Evolutionary conservation across 495 filamentous ascomycete genomes (phyloP).

Genomic region (Xylaria grammica): DNA sequence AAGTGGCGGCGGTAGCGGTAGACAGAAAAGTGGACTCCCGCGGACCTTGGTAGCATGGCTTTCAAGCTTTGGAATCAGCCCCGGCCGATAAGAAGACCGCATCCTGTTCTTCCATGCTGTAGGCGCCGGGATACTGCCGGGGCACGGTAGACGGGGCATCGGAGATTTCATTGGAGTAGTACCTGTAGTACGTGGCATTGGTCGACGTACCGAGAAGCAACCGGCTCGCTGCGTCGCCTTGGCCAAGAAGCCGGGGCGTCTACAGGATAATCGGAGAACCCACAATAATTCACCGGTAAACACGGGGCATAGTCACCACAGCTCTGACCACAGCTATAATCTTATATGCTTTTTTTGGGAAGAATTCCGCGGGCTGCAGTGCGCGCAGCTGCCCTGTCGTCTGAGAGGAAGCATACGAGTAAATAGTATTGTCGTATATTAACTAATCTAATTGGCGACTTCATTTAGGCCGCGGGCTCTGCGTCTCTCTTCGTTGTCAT

Average conservation of each 20-base stretch:
- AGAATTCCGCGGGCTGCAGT: too few relatives aligned
- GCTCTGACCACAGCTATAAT: too few relatives aligned
- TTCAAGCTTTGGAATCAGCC: too few relatives aligned
- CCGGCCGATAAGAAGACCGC: not conserved
- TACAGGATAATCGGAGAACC: too few relatives aligned
- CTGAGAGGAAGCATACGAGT: too few relatives aligned
- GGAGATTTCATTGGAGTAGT: not conserved
- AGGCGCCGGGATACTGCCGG: not conserved
- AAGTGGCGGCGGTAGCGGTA: not conserved
- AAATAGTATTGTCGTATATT: not conserved
- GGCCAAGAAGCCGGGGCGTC: too few relatives aligned
- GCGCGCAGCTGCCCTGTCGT: too few relatives aligned
- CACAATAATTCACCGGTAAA: too few relatives aligned
- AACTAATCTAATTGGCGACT: not conserved
- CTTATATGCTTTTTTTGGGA: too few relatives aligned
- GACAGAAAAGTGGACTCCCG: conserved; percentile 5
- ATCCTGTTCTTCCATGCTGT: not conserved
- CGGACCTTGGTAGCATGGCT: too few relatives aligned
- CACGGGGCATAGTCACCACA: too few relatives aligned
- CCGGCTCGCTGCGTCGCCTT: not conserved
- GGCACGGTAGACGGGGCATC: not conserved
- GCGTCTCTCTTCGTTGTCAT: not conserved
- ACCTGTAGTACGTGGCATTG: not conserved
- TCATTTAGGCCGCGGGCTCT: not conserved
- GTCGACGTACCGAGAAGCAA: not conserved